phyloP scores from a whole-genome alignment of 2,329 filamentous ascomycete genomes.

The Ustulina deusta region DNA sequence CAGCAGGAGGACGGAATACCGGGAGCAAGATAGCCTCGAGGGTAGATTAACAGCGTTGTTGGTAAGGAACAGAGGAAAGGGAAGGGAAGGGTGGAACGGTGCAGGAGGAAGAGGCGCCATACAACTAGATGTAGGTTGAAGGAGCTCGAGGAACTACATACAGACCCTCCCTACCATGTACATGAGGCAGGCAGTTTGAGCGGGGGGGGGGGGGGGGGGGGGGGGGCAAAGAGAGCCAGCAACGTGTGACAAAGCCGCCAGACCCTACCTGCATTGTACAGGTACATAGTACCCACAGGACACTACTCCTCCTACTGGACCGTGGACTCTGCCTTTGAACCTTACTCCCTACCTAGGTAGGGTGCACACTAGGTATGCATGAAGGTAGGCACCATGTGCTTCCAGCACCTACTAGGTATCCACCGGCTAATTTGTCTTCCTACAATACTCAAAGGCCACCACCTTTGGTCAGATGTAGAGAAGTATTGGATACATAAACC shows the following conservation, averaged over 20 bases:
- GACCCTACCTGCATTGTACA: background rate
- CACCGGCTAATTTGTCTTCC: background rate
- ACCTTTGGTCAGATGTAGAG: background rate
- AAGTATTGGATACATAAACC: background rate
- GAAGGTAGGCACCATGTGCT: background rate
- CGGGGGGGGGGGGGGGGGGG: constrained; percentile 9
- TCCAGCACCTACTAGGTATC: background rate
- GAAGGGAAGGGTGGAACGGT: constrained; percentile 16
- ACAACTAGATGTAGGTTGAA: background rate
- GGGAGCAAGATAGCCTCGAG: constrained; percentile 30
- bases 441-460: background rate
- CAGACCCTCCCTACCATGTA: too few species aligned
- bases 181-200: background rate
- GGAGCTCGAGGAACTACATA: constrained; percentile 11
- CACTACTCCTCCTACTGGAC: too few species aligned
- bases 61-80: constrained; percentile 30
- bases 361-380: too few species aligned
- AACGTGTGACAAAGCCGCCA: background rate
- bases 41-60: constrained; percentile 30
- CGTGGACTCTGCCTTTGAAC: too few species aligned
- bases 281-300: background rate
- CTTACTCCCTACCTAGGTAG: too few species aligned
- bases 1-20: constrained; percentile 4
- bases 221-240: background rate
- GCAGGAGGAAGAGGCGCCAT: constrained; percentile 21